Percentiles rank a stretch among this genome's conserved stretches.
Evolutionary conservation across 1,139 yeast species (phyloP).

Genomic region (Wickerhamomyces sp.): DNA sequence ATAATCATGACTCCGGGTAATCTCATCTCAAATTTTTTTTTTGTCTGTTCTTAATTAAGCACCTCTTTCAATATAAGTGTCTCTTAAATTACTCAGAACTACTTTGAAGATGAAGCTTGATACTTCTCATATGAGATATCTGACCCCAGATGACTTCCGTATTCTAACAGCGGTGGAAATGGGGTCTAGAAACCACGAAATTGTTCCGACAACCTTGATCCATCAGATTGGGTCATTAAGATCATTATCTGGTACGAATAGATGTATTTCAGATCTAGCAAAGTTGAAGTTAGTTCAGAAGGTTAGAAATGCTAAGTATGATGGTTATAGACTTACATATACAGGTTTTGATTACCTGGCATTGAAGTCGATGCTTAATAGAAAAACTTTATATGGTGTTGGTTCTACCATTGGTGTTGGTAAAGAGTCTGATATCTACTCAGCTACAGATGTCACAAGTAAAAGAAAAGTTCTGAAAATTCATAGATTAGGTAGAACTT

Average conservation of each 20-base stretch:
- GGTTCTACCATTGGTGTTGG: conserved; percentile 95
- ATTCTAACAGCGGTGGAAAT: conserved; percentile 86
- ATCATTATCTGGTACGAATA: conserved; percentile 70
- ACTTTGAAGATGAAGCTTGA: conserved; percentile 71
- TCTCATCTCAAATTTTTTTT: conserved; percentile 7
- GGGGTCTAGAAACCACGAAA: conserved; percentile 90
- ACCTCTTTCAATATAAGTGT: background rate
- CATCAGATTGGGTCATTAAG: conserved; percentile 75
- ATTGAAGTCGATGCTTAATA: conserved; percentile 70
- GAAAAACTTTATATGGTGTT: conserved; percentile 69
- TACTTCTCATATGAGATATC: conserved; percentile 87
- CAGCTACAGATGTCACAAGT: conserved; percentile 73
- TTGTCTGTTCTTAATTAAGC: background rate
- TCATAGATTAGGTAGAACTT: conserved; percentile 89
- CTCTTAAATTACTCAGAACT: too few species aligned
- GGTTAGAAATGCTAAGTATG: conserved; percentile 82
- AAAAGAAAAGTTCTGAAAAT: conserved; percentile 72
- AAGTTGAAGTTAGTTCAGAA: conserved; percentile 74
- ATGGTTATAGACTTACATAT: conserved; percentile 86
- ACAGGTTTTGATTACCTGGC: conserved; percentile 92
- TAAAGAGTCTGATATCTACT: conserved; percentile 91
- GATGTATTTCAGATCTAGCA: conserved; percentile 82
- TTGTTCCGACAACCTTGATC: conserved; percentile 86
- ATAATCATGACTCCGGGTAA: too few species aligned
- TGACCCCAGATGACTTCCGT: conserved; percentile 85